Evolutionary conservation across 352 stramenopile species (phyloP).

Genomic region (Phytophthora melonis): DNA sequence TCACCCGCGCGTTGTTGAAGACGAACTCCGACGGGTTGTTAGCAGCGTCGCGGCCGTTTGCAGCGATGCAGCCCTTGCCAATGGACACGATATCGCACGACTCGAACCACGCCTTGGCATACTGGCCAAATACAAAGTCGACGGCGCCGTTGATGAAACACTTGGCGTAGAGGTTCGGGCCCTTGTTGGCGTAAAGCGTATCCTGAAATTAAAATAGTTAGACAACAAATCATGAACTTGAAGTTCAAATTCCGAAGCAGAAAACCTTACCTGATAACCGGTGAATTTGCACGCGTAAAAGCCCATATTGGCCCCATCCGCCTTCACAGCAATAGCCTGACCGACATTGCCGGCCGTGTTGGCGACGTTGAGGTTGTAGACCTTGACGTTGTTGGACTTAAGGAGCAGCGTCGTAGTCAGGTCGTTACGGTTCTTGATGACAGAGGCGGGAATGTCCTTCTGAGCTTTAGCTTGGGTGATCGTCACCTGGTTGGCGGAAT

Average conservation of each 20-base stretch:
- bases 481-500: constrained; percentile 1
- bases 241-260: not conserved
- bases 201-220: not conserved
- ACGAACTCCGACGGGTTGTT: not conserved
- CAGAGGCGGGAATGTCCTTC: not conserved
- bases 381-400: not conserved
- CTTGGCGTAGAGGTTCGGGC: not conserved
- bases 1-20: not conserved
- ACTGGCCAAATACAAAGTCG: not conserved
- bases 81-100: not conserved
- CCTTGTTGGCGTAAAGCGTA: not conserved
- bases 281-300: not conserved
- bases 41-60: not conserved
- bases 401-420: not conserved
- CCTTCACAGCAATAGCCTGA: not conserved
- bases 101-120: constrained; percentile 1
- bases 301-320: not conserved
- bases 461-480: not conserved
- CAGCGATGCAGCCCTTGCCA: not conserved
- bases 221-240: not conserved
- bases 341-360: not conserved
- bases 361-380: constrained; percentile 1
- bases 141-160: not conserved
- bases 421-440: not conserved
- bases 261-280: not conserved